These are phyloP conservation scores for Coemansia sp. DNA, from an alignment of 192 early-diverging fungal species.

Conservation along the genomic window DNA sequence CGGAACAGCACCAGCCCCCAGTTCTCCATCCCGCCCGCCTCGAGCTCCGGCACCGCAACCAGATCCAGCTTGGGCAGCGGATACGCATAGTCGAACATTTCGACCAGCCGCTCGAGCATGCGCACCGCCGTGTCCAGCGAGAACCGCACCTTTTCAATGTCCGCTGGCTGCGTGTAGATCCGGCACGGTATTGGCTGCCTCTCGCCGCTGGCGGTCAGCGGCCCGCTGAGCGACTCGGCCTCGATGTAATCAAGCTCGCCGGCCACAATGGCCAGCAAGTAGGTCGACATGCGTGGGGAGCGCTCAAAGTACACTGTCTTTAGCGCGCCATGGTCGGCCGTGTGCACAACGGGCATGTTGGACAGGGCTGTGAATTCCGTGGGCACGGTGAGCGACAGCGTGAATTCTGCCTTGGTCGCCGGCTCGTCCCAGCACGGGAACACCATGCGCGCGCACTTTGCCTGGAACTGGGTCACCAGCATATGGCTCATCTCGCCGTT, in stretches of 20 bases:
- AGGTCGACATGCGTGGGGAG: constrained; percentile 82
- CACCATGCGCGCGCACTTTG: constrained; percentile 74
- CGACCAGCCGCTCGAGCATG: constrained; percentile 68
- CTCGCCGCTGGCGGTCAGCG: constrained; percentile 50
- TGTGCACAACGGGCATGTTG: constrained; percentile 63
- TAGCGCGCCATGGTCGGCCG: constrained; percentile 6
- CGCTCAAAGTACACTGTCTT: constrained; percentile 64
- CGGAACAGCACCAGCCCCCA: constrained; percentile 84
- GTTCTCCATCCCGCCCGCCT: constrained; percentile 85
- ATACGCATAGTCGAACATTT: constrained; percentile 67
- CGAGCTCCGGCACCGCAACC: constrained; percentile 79
- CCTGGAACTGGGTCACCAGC: constrained; percentile 90
- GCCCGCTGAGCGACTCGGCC: constrained; percentile 18
- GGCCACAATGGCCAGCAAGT: constrained; percentile 71
- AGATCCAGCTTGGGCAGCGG: constrained; percentile 72
- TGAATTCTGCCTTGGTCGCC: constrained; percentile 88
- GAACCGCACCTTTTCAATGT: constrained; percentile 65
- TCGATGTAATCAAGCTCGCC: constrained; percentile 83
- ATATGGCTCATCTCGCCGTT: constrained; percentile 56
- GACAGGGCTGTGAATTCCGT: constrained; percentile 62
- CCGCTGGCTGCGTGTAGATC: constrained; percentile 66
- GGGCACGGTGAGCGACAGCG: constrained; percentile 60
- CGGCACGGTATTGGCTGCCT: constrained; percentile 55
- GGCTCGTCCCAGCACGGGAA: constrained; percentile 99
- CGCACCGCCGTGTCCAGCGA: constrained; percentile 65